A percentile compares a stretch with the other conserved stretches of the same genome.
Evolutionary conservation across 371 early-diverging fungal genomes (phyloP).

Genomic region (Entomophthora muscae): DNA sequence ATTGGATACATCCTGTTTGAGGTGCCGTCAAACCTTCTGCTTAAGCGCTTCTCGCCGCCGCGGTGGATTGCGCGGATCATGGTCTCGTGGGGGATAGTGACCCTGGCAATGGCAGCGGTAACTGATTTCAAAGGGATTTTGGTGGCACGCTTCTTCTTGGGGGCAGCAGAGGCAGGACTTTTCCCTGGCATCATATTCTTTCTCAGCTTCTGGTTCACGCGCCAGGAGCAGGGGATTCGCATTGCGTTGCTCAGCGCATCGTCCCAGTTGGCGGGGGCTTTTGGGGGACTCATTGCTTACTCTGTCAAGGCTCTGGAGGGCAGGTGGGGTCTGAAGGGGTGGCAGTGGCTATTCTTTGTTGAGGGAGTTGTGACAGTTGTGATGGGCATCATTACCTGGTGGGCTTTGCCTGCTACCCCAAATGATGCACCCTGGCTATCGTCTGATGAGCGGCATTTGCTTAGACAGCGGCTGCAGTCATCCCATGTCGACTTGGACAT

Average conservation of each 20-base stretch:
- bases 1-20: constrained; percentile 7
- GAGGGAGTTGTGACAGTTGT: constrained; percentile 7
- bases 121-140: background rate
- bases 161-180: background rate
- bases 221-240: constrained; percentile 47
- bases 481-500: background rate
- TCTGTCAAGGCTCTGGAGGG: constrained; percentile 33
- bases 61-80: constrained; percentile 1
- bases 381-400: constrained; percentile 4
- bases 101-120: background rate
- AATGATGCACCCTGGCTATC: constrained; percentile 2
- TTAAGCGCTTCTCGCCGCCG: background rate
- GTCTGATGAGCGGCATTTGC: background rate
- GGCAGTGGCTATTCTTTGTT: constrained; percentile 27
- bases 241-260: constrained; percentile 43
- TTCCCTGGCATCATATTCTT: constrained; percentile 37
- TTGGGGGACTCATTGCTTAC: constrained; percentile 42
- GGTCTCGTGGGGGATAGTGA: background rate
- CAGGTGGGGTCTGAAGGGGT: constrained; percentile 18
- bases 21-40: constrained; percentile 3
- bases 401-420: background rate
- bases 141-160: constrained; percentile 2
- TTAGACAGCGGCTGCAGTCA: background rate
- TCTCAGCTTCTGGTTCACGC: constrained; percentile 56
- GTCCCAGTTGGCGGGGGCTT: constrained; percentile 44